These are phyloP conservation scores for Bryum argenteum DNA, from an alignment of 225 moss, liverwort and hornwort genomes.

Conservation along the genomic window DNA sequence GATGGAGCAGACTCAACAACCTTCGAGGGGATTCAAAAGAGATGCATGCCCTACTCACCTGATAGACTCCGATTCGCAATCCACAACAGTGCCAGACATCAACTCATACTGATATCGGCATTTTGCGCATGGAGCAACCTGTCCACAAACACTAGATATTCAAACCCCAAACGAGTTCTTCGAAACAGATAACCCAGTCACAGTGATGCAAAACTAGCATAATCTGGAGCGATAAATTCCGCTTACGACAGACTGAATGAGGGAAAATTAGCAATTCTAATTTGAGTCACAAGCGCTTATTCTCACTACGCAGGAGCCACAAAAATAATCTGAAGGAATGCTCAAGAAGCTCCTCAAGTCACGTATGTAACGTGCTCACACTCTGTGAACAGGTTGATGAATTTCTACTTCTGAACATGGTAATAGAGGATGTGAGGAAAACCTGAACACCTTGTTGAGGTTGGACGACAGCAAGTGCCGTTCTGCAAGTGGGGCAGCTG, in stretches of 20 bases:
- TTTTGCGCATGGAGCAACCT: slow-evolving; percentile 86
- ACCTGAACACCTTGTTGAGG: slow-evolving; percentile 98
- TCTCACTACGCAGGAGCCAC: too few relatives aligned
- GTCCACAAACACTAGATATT: slow-evolving; percentile 21
- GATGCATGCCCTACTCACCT: slow-evolving; percentile 52
- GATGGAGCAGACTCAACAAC: slow-evolving; percentile 9
- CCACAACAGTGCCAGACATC: slow-evolving; percentile 85
- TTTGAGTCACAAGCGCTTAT: too few relatives aligned
- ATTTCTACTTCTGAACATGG: too few relatives aligned
- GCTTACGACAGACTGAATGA: too few relatives aligned
- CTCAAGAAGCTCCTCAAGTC: too few relatives aligned
- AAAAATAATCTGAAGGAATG: slow-evolving; percentile 2
- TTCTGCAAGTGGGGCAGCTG: slow-evolving; percentile 91
- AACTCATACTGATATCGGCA: slow-evolving; percentile 98
- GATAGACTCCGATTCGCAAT: slow-evolving; percentile 83
- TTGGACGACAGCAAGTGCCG: slow-evolving; percentile 90
- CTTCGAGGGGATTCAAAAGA: background rate
- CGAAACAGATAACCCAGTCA: background rate
- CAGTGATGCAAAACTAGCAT: background rate
- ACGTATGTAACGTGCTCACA: too few relatives aligned
- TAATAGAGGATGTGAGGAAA: slow-evolving; percentile 14
- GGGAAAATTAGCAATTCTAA: too few relatives aligned
- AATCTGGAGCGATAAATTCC: too few relatives aligned
- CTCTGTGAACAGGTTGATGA: too few relatives aligned
- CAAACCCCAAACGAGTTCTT: background rate